These are phyloP conservation scores for Dactylis glomerata DNA, from an alignment of 176 grass and related monocot genomes.

Conservation along the genomic window DNA sequence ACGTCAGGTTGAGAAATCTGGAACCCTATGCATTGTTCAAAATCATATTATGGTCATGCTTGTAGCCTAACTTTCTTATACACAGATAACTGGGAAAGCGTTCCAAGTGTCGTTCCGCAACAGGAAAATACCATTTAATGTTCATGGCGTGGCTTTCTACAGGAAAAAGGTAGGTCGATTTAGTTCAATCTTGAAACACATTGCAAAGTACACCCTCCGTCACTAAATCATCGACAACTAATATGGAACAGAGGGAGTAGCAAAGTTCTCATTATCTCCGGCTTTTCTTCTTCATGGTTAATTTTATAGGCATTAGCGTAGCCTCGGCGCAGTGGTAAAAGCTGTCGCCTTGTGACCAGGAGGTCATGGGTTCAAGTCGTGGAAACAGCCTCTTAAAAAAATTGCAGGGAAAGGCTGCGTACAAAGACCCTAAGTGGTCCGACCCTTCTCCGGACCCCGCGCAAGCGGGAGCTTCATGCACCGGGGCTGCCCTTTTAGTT, in stretches of 20 bases:
- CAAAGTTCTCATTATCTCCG: conserved; percentile 22
- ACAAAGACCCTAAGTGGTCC: no score
- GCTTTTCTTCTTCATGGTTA: not conserved
- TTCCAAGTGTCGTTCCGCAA: conserved; percentile 87
- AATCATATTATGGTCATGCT: conserved; percentile 34
- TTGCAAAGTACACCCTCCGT: not conserved
- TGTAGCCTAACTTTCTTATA: conserved; percentile 24
- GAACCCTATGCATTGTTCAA: not conserved
- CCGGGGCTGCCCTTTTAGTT: no score
- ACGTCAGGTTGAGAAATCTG: conserved; percentile 65
- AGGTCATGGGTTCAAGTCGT: no score
- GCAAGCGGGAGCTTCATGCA: no score
- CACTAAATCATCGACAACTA: no score
- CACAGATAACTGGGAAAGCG: conserved; percentile 88
- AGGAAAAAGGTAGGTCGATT: conserved; percentile 76
- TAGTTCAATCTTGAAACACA: conserved; percentile 4
- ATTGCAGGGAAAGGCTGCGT: no score
- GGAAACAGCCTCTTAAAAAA: no score
- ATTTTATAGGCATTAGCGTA: conserved; percentile 25
- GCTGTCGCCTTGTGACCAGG: no score
- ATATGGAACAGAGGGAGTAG: no score
- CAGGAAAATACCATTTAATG: conserved; percentile 97
- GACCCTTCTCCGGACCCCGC: no score
- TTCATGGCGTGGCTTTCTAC: conserved; percentile 95
- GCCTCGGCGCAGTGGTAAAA: no score